Conservation (phyloP, 2,329 filamentous ascomycete species). For the Zymoseptoria pseudotritici region DNA sequence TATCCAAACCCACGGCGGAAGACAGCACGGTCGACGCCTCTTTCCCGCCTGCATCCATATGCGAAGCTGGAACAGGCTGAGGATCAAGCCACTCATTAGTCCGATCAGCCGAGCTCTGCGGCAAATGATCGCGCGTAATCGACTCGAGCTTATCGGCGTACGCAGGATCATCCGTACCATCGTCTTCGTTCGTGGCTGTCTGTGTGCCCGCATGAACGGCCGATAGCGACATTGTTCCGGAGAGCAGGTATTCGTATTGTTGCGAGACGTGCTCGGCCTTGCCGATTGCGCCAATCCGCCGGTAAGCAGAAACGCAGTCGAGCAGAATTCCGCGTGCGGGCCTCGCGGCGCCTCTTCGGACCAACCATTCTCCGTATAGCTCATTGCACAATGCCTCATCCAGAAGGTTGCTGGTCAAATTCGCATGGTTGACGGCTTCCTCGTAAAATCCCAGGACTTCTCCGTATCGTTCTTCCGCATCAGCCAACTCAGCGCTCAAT, state of each 20-base stretch:
- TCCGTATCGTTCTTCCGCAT: slow-evolving; percentile 40
- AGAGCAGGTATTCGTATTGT: slow-evolving; percentile 60
- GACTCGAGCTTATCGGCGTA: slow-evolving; percentile 35
- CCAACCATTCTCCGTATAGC: slow-evolving; percentile 64
- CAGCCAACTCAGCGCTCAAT: slow-evolving; percentile 60
- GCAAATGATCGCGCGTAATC: slow-evolving; percentile 35
- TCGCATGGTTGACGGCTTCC: slow-evolving; percentile 62
- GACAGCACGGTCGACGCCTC: slow-evolving; percentile 32
- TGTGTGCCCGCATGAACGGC: slow-evolving; percentile 60
- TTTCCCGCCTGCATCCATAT: slow-evolving; percentile 28
- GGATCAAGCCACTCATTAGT: slow-evolving; percentile 44
- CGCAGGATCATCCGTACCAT: slow-evolving; percentile 37
- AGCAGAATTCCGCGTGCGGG: slow-evolving; percentile 62
- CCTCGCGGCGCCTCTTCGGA: slow-evolving; percentile 56
- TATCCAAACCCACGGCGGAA: slow-evolving; percentile 62
- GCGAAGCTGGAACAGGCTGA: slow-evolving; percentile 25
- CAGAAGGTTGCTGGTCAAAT: slow-evolving; percentile 58
- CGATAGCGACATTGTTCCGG: slow-evolving; percentile 53
- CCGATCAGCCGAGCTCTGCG: slow-evolving; percentile 37
- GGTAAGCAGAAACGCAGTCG: slow-evolving; percentile 61
- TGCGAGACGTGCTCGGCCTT: slow-evolving; percentile 61
- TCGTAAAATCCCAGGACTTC: slow-evolving; percentile 60
- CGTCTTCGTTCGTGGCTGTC: slow-evolving; percentile 50
- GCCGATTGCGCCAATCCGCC: slow-evolving; percentile 61
- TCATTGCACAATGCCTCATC: slow-evolving; percentile 70